Percentiles rank a stretch among this genome's conserved stretches.
Conservation (phyloP, 1,139 yeast species). For the Pneumocystis carinii region DNA sequence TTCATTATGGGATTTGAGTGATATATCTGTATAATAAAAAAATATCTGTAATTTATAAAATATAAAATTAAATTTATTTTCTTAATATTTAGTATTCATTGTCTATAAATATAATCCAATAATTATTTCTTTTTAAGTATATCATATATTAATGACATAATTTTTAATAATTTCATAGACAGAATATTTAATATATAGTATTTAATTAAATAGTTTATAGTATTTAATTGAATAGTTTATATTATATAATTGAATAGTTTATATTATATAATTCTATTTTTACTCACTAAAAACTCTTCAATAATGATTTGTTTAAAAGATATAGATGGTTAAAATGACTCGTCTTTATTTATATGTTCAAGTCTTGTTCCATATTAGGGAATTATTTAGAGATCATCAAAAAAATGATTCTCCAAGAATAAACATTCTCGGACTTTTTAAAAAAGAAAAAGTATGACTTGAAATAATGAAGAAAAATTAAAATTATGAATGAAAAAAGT, state of each 20-base stretch:
- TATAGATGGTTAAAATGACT: not conserved
- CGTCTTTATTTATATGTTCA: not conserved
- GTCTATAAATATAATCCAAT: not conserved
- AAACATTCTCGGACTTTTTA: too few species aligned
- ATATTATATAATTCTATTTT: too few species aligned
- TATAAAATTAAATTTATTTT: not conserved
- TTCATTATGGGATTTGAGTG: not conserved
- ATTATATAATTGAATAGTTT: too few species aligned
- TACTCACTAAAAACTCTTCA: too few species aligned
- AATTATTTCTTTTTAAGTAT: too few species aligned
- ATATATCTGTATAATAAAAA: not conserved
- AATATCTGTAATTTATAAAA: not conserved
- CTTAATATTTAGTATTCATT: not conserved
- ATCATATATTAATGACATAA: not conserved
- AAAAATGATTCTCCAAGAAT: too few species aligned
- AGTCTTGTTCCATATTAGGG: too few species aligned
- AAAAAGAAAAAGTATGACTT: not conserved
- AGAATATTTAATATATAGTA: not conserved
- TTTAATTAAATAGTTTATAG: not conserved
- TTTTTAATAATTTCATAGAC: slow-evolving; percentile 8
- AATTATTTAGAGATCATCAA: too few species aligned
- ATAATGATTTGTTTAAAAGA: not conserved
- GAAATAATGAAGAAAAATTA: not conserved
- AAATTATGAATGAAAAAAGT: too few species aligned
- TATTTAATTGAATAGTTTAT: too few species aligned